Evolutionary conservation across 371 early-diverging fungal species (phyloP), one percentile per base, ranked within the genome.

Genomic region (Rhizopus sp.): DNA sequence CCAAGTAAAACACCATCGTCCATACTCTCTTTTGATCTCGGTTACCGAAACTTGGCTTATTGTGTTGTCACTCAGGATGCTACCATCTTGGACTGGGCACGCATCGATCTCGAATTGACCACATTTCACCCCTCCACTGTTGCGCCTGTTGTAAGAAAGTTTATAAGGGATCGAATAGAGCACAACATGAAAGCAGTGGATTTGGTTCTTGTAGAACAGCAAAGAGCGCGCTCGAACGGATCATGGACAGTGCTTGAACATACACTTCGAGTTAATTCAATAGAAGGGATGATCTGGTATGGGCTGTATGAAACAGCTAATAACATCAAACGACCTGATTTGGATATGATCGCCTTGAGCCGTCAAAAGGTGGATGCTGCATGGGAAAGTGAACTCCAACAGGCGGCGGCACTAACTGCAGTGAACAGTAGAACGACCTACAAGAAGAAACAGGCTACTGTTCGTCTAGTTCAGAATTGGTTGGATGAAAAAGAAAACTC

Each of bases 1-100:
- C 32, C 10, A 23, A 29, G 5, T 7, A 8, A 46, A 46, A 46
- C 17, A 29, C 29, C 29, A 29, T 15, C 38, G 5, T 72, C 80
- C 0, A 66, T 91, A 5, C 62, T 91, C 2, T 90, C 91, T 0
- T 80, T 91, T 40, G 91, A 91, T 63, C 75, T 91, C 42, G 91
- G 91, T 0, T 83, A 83, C 54, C 77, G 83, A 12, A 89, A 90
- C 60, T 68, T 91, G 2, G 90, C 87, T 0, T 85, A 84, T 66
- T 83, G 82, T 10, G 77, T 77, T 37, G 30, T 86, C 3, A 57
- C 64, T 8, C 52, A 45, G 13, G 62, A 77, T n/a, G 56, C 64
- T 0, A 59, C 62, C 4, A 72, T 82, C 5, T 15, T 72, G 12
- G 68, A 70, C 8, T 82, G 81, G 81, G 55, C 59, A 2, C 67